These are phyloP conservation scores for Decorospora gaudefroyi DNA, from an alignment of 2,329 filamentous ascomycete genomes.

Conservation along the genomic window DNA sequence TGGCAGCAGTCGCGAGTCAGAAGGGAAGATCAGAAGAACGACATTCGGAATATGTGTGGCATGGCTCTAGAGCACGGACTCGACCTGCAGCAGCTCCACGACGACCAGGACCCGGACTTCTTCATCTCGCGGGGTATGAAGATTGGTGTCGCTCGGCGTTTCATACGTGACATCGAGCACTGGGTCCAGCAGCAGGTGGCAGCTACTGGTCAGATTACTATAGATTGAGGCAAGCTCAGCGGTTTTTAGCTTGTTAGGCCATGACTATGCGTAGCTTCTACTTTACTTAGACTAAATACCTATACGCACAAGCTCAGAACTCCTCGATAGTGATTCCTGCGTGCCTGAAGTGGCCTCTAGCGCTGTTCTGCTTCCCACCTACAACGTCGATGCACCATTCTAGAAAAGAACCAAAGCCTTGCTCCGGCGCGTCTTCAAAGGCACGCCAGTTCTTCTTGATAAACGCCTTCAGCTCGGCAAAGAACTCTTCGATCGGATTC, in stretches of 20 bases:
- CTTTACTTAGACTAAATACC: background rate
- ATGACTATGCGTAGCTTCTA: background rate
- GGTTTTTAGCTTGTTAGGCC: background rate
- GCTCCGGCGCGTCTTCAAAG: conserved; percentile 13
- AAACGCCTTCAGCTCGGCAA: conserved; percentile 45
- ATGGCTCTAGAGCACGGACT: conserved; percentile 16
- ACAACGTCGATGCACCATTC: conserved; percentile 36
- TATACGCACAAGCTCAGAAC: background rate
- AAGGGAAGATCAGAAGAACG: conserved; percentile 16
- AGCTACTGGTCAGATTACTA: background rate
- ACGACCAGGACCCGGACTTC: conserved; percentile 39
- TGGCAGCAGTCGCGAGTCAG: conserved; percentile 25
- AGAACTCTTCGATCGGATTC: conserved; percentile 48
- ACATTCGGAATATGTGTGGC: conserved; percentile 18
- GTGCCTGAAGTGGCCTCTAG: conserved; percentile 34
- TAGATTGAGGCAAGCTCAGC: background rate
- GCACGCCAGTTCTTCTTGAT: conserved; percentile 31
- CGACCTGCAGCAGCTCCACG: conserved; percentile 32
- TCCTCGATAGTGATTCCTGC: conserved; percentile 19
- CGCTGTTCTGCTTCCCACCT: conserved; percentile 26
- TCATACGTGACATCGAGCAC: conserved; percentile 37
- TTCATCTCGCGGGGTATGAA: conserved; percentile 38
- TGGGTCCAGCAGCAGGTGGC: conserved; percentile 13
- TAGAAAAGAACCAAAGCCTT: conserved; percentile 32
- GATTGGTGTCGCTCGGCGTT: conserved; percentile 33